Evolutionary conservation across 495 filamentous ascomycete species (phyloP), one percentile per base, ranked within the genome.

Genomic region (Xylaria telfairii): DNA sequence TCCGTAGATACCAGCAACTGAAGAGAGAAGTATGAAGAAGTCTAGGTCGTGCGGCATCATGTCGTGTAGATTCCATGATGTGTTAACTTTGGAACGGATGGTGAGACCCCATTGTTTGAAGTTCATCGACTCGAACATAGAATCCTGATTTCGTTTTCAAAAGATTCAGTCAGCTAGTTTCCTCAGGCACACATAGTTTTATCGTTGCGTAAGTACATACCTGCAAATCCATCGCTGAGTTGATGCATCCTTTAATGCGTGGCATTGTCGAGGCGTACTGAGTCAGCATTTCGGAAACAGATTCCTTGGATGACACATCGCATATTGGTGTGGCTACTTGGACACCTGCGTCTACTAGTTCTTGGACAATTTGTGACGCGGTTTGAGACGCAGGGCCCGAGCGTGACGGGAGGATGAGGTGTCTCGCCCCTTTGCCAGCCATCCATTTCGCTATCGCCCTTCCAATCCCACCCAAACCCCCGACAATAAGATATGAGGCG

Each of bases 11-110:
- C 82, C 85, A 5, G 83, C 75, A 0, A 87, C 69, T 6, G 87
- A 90, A 26, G 85, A 86, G 6, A 89, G 77, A 21, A 81, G 75
- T 39, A 88, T 71, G 74, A 90, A 89, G 78, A 90, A 90, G 70
- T 89, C 88, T 0, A 89, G 78, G 26, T 34, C 41, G n/a, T 72
- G 63, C 42, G 28, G 63, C 4, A 68, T 85, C 74, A 8, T 39
- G 19, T 30, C 81, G 65, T 89, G 86, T 7, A 89, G 69, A 24
- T 60, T 60, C 56, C 26, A 30, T 5, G 24, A 39, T 2, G 32
- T 24, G 5, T 37, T 32, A 9, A 85, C 78, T 71, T 86, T 87
- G 0, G 84, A 80, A 17, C 77, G 4, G n/a, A 65, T 9, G 1
- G 39, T 46, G 3, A 47, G 9, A 21, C 30, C 41, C 24, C 61